phyloP scores from a whole-genome alignment of 2,329 filamentous ascomycete species.

The Nothophoma quercina region DNA sequence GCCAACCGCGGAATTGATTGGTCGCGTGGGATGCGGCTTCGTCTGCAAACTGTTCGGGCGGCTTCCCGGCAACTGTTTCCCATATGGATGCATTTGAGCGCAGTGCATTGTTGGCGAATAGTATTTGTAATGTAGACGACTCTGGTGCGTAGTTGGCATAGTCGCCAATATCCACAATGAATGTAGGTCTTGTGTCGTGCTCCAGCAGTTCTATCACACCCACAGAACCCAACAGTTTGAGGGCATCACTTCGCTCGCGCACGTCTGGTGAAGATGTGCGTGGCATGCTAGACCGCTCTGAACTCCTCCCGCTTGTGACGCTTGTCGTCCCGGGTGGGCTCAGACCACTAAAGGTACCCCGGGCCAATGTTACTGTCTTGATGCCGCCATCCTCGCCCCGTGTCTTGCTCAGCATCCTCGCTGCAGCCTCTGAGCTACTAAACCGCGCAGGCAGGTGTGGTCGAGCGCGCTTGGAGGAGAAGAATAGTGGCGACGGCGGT shows the following conservation, averaged over 20 bases:
- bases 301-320: slow-evolving; percentile 62
- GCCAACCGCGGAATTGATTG: slow-evolving; percentile 73
- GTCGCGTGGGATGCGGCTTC: slow-evolving; percentile 47
- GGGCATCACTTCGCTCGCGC: slow-evolving; percentile 55
- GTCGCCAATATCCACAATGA: slow-evolving; percentile 74
- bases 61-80: slow-evolving; percentile 63
- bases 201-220: slow-evolving; percentile 77
- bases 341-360: slow-evolving; percentile 53
- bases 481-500: slow-evolving; percentile 61
- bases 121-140: slow-evolving; percentile 60
- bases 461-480: slow-evolving; percentile 54
- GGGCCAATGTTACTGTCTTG: slow-evolving; percentile 61
- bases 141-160: slow-evolving; percentile 62
- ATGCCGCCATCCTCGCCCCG: slow-evolving; percentile 58
- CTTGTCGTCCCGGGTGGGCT: slow-evolving; percentile 54
- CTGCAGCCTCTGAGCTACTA: slow-evolving; percentile 65
- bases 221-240: slow-evolving; percentile 68
- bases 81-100: slow-evolving; percentile 64
- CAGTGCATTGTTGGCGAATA: slow-evolving; percentile 74
- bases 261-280: slow-evolving; percentile 61
- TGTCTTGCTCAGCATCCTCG: slow-evolving; percentile 64
- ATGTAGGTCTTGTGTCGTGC: slow-evolving; percentile 77
- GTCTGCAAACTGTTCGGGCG: slow-evolving; percentile 32
- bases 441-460: slow-evolving; percentile 61
- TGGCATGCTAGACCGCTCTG: slow-evolving; percentile 62